These are phyloP conservation scores for Monosporascus sp. DNA, from an alignment of 2,329 filamentous ascomycete genomes.

Conservation along the genomic window DNA sequence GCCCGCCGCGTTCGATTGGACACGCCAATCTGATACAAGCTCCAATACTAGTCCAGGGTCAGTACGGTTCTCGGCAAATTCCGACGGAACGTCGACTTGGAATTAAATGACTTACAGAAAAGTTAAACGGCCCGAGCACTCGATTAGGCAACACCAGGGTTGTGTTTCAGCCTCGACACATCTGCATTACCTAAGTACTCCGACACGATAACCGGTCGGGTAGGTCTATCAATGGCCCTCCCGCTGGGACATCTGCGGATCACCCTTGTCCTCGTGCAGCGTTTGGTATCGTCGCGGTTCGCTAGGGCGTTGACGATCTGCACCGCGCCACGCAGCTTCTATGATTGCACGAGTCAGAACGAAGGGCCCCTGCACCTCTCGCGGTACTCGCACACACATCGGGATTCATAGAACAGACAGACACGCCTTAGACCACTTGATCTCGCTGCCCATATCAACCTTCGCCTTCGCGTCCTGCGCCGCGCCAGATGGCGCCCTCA, in stretches of 20 bases:
- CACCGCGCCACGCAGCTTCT: constrained; percentile 8
- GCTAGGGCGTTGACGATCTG: constrained; percentile 6
- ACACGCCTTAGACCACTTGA: constrained; percentile 4
- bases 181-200: constrained; percentile 8
- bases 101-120: constrained; percentile 3
- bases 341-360: background rate
- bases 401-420: background rate
- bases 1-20: background rate
- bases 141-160: constrained; percentile 5
- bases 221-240: background rate
- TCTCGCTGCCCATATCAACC: constrained; percentile 5
- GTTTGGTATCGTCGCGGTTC: background rate
- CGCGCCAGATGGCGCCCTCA: constrained; percentile 1
- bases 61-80: too few species aligned
- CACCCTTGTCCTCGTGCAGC: background rate
- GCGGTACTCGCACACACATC: too few species aligned
- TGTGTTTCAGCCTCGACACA: background rate
- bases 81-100: background rate
- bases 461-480: background rate
- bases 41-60: constrained; percentile 3
- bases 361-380: too few species aligned
- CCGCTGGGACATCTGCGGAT: background rate
- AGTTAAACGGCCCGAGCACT: constrained; percentile 9
- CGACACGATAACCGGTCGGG: constrained; percentile 4
- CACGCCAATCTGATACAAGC: constrained; percentile 8